Conservation (phyloP, 176 grass and related monocot species). For the Lolium multiflorum region DNA sequence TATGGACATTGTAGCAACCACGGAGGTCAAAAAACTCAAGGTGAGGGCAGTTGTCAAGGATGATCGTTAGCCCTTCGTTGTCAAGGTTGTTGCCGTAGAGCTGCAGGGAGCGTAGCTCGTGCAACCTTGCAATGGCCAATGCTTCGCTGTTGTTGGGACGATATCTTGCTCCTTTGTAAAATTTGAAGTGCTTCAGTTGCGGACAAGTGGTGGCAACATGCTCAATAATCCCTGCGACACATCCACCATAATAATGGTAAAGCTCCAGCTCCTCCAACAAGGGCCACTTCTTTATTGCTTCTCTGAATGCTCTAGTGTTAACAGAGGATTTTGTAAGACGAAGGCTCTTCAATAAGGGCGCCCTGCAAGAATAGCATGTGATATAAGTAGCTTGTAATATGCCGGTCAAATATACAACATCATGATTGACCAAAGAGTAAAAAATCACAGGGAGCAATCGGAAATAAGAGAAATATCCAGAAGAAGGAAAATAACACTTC, state of each 20-base stretch:
- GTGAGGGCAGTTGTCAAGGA: not conserved
- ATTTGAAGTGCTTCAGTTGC: not conserved
- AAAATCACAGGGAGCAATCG: not conserved
- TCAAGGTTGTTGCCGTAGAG: not conserved
- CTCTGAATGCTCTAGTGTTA: not conserved
- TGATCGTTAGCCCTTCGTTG: not conserved
- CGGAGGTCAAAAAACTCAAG: not conserved
- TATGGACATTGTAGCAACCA: not conserved
- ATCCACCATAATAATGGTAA: not conserved
- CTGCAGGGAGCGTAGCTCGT: not conserved
- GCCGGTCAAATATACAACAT: not conserved
- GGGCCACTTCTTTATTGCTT: conserved; percentile 8
- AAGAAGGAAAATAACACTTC: not conserved
- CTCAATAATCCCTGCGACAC: not conserved
- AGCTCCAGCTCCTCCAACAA: not conserved
- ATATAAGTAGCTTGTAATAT: not conserved
- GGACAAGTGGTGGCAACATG: not conserved
- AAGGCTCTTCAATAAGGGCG: conserved; percentile 11
- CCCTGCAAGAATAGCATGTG: not conserved
- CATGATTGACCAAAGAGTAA: too few species aligned
- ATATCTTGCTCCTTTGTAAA: not conserved
- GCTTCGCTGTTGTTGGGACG: not conserved
- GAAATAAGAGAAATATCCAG: not conserved
- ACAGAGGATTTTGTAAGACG: not conserved
- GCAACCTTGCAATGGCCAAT: not conserved